A percentile compares a stretch with the other conserved stretches of the same genome.
These are phyloP conservation scores for Neurospora sublineolata DNA, from an alignment of 495 filamentous ascomycete genomes.

Conservation along the genomic window DNA sequence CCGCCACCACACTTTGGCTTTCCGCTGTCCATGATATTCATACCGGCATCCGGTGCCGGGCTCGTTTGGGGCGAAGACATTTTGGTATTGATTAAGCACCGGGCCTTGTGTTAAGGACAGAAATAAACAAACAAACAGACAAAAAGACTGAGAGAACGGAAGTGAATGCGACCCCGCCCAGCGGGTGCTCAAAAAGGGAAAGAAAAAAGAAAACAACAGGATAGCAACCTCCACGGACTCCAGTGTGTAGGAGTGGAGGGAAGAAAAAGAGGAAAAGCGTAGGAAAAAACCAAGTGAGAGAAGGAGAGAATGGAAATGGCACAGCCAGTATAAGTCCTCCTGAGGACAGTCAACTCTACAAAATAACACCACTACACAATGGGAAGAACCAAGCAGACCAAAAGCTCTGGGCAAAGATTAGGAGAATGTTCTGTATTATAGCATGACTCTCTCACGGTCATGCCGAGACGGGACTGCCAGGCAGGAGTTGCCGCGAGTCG, in stretches of 20 bases:
- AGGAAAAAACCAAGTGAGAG: slow-evolving; percentile 12
- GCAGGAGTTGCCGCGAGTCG: slow-evolving; percentile 13
- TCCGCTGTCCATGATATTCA: slow-evolving; percentile 10
- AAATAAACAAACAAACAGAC: slow-evolving; percentile 6
- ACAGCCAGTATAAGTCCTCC: slow-evolving; percentile 17
- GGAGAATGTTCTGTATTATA: slow-evolving; percentile 9
- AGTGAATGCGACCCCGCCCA: background rate
- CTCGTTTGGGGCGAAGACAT: background rate
- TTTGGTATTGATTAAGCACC: background rate
- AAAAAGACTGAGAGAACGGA: slow-evolving; percentile 8
- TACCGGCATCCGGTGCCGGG: slow-evolving; percentile 8
- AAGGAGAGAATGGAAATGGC: slow-evolving; percentile 11
- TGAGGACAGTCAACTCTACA: slow-evolving; percentile 10
- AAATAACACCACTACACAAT: background rate
- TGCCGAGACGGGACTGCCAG: slow-evolving; percentile 3
- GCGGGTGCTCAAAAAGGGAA: background rate
- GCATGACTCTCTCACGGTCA: slow-evolving; percentile 5
- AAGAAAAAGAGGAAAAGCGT: slow-evolving; percentile 4
- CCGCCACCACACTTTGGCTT: slow-evolving; percentile 38
- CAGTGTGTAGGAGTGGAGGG: background rate
- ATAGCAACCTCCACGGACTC: background rate
- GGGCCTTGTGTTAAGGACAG: slow-evolving; percentile 10
- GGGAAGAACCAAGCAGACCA: slow-evolving; percentile 4
- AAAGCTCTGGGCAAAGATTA: background rate
- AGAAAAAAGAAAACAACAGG: slow-evolving; percentile 6